Evolutionary conservation across 2,329 filamentous ascomycete species (phyloP), one percentile per base, ranked within the genome.

Genomic region (Oidium heveae): DNA sequence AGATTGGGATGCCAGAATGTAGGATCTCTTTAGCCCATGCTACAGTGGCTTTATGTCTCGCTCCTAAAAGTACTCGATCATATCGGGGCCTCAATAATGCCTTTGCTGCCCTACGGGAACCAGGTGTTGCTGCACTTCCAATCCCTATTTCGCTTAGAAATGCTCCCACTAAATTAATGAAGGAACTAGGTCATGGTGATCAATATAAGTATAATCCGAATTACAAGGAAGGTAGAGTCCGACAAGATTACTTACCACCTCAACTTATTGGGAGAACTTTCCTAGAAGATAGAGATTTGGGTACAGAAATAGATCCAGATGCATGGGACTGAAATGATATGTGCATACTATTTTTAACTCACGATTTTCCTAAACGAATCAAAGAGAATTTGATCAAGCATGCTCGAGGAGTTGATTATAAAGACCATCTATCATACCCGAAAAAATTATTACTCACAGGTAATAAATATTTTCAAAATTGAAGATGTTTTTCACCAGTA

Each of bases 121-220:
- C 88, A 0, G 89, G 88, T 0, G 73, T 93, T 2, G 88, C 87
- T 0, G 77, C 76, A 0, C 65, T 95, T 53, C 84, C 87, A 0
- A 80, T 98, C 22, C 91, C 91, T 1, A 68, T 91, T 41, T 91
- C 96, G 66, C 68, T 98, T 56, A 73, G 91, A 56, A 96, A 96
- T 66, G 91, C 91, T 9, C 89, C 91, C 0, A 96, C 91, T 1
- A 76, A 81, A 59, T 66, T 96, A 59, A 94, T 98, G 89, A 84
- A 88, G 62, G 89, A 95, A 60, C 70, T 96, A 60, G 89, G 86
- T 0, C 94, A 87, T 63, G 88, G 88, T 0, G 81, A 79, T 52
- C 84, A 87, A 65, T 98, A 98, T 68, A 96, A 96, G 67, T 96
- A 98, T 64, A 94, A 94, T 60, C 91, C 91, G 0, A 85, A 94